phyloP scores from a whole-genome alignment of 306 rosid species.

The Albizia julibrissin region DNA sequence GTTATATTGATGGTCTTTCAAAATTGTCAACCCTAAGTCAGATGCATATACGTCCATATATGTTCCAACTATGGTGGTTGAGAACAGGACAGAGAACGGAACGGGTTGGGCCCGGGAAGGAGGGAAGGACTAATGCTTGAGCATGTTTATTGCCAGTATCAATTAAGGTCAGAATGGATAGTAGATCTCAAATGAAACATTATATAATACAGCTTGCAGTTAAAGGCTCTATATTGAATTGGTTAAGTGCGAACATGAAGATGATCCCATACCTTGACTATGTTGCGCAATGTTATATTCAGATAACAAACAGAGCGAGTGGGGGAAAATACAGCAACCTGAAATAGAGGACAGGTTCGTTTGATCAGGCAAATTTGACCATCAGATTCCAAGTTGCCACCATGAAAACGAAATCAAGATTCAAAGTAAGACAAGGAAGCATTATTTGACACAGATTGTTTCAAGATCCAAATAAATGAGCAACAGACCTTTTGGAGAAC shows the following conservation, averaged over 20 bases:
- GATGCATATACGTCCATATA: not conserved
- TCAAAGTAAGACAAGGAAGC: not conserved
- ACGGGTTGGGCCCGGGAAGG: not conserved
- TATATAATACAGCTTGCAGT: not conserved
- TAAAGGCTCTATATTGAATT: not conserved
- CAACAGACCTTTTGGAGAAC: constrained; percentile 63
- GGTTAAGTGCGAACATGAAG: constrained; percentile 3
- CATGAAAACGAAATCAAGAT: not conserved
- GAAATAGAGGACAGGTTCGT: constrained; percentile 9
- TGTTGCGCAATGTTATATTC: constrained; percentile 65
- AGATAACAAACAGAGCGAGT: constrained; percentile 56
- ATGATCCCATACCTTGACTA: constrained; percentile 59
- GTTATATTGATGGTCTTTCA: not conserved
- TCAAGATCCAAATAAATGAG: not conserved
- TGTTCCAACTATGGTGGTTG: not conserved
- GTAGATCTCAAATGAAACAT: not conserved
- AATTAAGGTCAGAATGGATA: not conserved
- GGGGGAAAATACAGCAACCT: constrained; percentile 81
- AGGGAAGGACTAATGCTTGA: not conserved
- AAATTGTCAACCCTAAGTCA: not conserved
- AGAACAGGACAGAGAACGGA: not conserved
- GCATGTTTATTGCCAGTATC: not conserved
- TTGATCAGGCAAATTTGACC: constrained; percentile 1
- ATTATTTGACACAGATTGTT: not conserved
- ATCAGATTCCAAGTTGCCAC: not conserved